A percentile compares a stretch with the other conserved stretches of the same genome.
These are phyloP conservation scores for Pulveroboletus sp. DNA, from an alignment of 768 basidiomycete genomes.

Conservation along the genomic window DNA sequence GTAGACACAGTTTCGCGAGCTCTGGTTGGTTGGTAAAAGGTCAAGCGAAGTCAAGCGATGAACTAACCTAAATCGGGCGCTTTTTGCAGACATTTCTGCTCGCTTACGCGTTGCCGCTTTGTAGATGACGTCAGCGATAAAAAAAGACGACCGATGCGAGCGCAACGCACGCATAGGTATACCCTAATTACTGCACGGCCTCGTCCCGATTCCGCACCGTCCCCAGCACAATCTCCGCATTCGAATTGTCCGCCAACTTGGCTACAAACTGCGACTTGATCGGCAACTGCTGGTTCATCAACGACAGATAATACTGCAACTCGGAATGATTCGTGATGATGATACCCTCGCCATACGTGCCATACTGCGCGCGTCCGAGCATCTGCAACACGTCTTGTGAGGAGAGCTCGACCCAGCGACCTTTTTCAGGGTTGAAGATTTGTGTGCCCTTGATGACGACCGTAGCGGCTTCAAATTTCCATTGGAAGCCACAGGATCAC, in stretches of 20 bases:
- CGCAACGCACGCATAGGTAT: slow-evolving; percentile 82
- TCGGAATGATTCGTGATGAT: slow-evolving; percentile 98
- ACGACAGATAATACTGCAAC: slow-evolving; percentile 92
- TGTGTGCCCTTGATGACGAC: slow-evolving; percentile 99
- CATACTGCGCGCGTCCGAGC: slow-evolving; percentile 97
- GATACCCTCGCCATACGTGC: slow-evolving; percentile 95
- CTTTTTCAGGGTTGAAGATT: slow-evolving; percentile 99
- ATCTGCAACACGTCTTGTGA: slow-evolving; percentile 97
- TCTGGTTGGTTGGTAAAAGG: too few relatives aligned
- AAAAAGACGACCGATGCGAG: slow-evolving; percentile 2
- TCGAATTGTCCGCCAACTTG: slow-evolving; percentile 91
- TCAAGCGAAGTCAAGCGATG: too few relatives aligned
- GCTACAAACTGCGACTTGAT: slow-evolving; percentile 95
- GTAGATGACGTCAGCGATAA: slow-evolving; percentile 6
- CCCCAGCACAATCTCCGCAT: slow-evolving; percentile 95
- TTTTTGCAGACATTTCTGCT: too few relatives aligned
- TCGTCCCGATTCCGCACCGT: slow-evolving; percentile 94
- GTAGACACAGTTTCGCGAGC: too few relatives aligned
- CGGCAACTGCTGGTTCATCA: slow-evolving; percentile 96
- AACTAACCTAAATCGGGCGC: too few relatives aligned
- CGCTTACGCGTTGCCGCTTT: too few relatives aligned
- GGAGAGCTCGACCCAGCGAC: slow-evolving; percentile 94
- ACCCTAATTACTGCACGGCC: slow-evolving; percentile 95
- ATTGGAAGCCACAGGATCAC: too few relatives aligned
- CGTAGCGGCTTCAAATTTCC: too few relatives aligned